Base-by-base conservation (phyloP, 768 basidiomycete species). In the Boletus rufocinnamomeus region DNA sequence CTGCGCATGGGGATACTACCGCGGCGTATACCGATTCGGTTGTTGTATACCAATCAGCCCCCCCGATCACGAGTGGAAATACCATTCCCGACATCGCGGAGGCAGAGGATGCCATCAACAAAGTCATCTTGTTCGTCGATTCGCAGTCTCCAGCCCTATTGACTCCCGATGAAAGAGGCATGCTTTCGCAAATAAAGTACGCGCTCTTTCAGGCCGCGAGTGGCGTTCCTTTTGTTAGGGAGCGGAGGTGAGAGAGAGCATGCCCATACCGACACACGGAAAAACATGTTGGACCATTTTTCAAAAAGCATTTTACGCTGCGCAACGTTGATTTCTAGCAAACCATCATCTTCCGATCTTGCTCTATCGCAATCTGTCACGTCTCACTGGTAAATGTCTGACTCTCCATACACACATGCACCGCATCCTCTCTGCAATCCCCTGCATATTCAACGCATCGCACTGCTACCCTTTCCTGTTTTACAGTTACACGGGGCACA, bases 31-130 rank as follows among this genome's bases (percentile, higher is more conserved):
- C 64, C 37, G 66, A 70, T 34, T 50, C 72, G 13, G 67, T 66
- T 30, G 65, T 69, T 30, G 70, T 75, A 51, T 78, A 74, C 63
- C 72, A 75, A 51, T 47, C 72, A 6, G 65, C 64, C 0, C 69
- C 74, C 37, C 64, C 71, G 21, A 73, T 69, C 32, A 71, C 73
- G 56, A 66, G 72, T 49, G 73, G 69, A 46, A 68, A 57, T 50
- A 66, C 64, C 23, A 64, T 72, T 30, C 78, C 81, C 21, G 76
- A 79, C 50, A 66, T 79, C n/a, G 66, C 71, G 1, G 81, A 84
- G 50, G 85, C 81, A 2, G 81, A 86, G 50, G 77, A 78, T 11
- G 80, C 84, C 27, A 69, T 87, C 52, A 78, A 82, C 67, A 82
- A 74, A 61, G 74, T 88, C 56, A 76, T 87, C 60, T 45, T 72